These are phyloP conservation scores for Lolium rigidum DNA, from an alignment of 176 grass and related monocot species.

Conservation along the genomic window DNA sequence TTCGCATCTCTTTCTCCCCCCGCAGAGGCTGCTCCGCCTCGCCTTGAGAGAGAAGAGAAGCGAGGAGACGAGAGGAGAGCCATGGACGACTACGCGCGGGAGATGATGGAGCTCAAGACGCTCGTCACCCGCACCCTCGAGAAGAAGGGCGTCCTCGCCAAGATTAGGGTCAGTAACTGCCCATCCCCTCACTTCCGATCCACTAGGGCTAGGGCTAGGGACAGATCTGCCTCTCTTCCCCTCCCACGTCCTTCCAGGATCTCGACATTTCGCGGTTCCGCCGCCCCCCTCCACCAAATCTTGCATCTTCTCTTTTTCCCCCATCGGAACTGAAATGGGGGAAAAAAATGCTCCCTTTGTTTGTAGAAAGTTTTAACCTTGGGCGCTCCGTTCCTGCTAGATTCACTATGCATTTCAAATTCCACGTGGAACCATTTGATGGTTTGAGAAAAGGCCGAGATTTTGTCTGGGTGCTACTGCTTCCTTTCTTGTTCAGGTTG, in stretches of 20 bases:
- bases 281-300: neutral
- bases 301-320: neutral
- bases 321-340: neutral
- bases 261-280: constrained; percentile 8
- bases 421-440: neutral
- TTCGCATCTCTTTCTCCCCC: neutral
- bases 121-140: constrained; percentile 93
- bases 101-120: constrained; percentile 99
- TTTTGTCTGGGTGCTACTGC: neutral
- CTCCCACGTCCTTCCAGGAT: constrained; percentile 15
- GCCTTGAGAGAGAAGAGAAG: neutral
- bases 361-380: neutral
- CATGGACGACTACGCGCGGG: constrained; percentile 91
- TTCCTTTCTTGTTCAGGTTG: neutral
- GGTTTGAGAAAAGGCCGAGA: neutral
- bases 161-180: constrained; percentile 71
- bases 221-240: constrained; percentile 28
- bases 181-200: neutral
- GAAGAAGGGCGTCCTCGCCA: constrained; percentile 96
- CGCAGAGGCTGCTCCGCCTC: constrained; percentile 15
- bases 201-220: neutral
- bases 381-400: neutral
- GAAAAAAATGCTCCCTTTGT: neutral
- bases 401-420: neutral
- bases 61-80: neutral